A percentile compares a stretch with the other conserved stretches of the same genome.
Evolutionary conservation across 2,329 filamentous ascomycete species (phyloP).

Genomic region (Fusarium bactridioides): DNA sequence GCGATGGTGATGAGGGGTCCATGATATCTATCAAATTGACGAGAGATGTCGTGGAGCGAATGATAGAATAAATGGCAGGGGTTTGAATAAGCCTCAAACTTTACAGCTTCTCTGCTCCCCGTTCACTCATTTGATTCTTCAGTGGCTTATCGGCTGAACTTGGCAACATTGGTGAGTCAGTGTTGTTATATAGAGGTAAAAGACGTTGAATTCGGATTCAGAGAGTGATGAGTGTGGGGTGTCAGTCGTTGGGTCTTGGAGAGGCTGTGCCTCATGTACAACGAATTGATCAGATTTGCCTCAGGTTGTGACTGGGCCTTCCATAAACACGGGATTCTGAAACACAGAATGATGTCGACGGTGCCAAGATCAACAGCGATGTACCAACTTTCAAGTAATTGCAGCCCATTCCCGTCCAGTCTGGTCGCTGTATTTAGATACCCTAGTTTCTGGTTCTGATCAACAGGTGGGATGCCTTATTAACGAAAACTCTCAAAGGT

Average conservation of each 20-base stretch:
- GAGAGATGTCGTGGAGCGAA: not conserved
- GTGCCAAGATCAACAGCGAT: slow-evolving; percentile 9
- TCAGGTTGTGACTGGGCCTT: not conserved
- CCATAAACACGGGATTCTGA: slow-evolving; percentile 4
- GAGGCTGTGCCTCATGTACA: slow-evolving; percentile 4
- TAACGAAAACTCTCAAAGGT: not conserved
- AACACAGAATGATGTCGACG: not conserved
- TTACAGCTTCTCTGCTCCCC: not conserved
- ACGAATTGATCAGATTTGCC: slow-evolving; percentile 3
- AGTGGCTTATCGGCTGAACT: not conserved
- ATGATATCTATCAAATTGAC: slow-evolving; percentile 1
- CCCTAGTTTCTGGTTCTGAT: not conserved
- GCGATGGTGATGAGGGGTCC: slow-evolving; percentile 20
- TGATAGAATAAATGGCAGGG: not conserved
- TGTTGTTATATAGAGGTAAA: slow-evolving; percentile 4
- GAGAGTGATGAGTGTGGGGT: slow-evolving; percentile 19
- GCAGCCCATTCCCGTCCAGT: not conserved
- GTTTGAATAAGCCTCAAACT: not conserved
- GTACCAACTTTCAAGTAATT: not conserved
- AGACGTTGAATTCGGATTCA: not conserved
- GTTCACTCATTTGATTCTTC: not conserved
- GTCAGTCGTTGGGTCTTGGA: slow-evolving; percentile 1
- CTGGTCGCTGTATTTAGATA: not conserved
- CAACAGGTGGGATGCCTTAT: not conserved
- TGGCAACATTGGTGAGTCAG: not conserved